Evolutionary conservation across 2,329 filamentous ascomycete genomes (phyloP), one percentile per base, ranked within the genome.

Genomic region (Colletotrichum brevisporum): DNA sequence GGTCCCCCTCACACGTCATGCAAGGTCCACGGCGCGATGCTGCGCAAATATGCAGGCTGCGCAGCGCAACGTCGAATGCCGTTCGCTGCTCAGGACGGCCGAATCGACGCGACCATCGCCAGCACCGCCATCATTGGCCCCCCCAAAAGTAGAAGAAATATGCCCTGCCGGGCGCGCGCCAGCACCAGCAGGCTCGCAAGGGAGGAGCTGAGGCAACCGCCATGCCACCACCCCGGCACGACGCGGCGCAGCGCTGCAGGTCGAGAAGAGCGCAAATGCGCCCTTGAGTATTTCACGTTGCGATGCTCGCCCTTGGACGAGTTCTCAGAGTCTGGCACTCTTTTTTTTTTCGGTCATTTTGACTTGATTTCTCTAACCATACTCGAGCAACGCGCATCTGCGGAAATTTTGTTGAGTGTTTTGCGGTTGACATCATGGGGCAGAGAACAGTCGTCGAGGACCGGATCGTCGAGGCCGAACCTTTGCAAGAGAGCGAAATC

Each of bases 201-300:
- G 31, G 31, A 36, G 31, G 31, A 8, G 31, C 8, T 8, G 31
- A 36, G 31, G 31, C 31, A 36, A 36, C 31, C 31, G 5, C 31
- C 9, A 8, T 36, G 10, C 8, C 31, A 36, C 21, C 21, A 13
- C n/a, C 53, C 53, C 52, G 21, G 48, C 27, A 59, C 31, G 36
- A n/a, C 13, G 59, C 36, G 61, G 61, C 67, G 45, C 63, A 69
- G 63, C 63, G 41, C 26, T 54, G 63, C 56, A 61, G 26, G 26
- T 16, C 9, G 36, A 60, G 57, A 62, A 56, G 26, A 56, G 67
- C 51, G 67, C 63, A 62, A 56, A 26, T 61, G 67, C 51, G 67
- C 63, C 24, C 63, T 69, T 67, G 24, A 6, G 41, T 24, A 47
- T 47, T 52, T 41, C 26, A 18, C 15, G 24, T 24, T 27, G 43